Conservation (phyloP, 2,329 filamentous ascomycete species). For the Fusarium sp. region DNA sequence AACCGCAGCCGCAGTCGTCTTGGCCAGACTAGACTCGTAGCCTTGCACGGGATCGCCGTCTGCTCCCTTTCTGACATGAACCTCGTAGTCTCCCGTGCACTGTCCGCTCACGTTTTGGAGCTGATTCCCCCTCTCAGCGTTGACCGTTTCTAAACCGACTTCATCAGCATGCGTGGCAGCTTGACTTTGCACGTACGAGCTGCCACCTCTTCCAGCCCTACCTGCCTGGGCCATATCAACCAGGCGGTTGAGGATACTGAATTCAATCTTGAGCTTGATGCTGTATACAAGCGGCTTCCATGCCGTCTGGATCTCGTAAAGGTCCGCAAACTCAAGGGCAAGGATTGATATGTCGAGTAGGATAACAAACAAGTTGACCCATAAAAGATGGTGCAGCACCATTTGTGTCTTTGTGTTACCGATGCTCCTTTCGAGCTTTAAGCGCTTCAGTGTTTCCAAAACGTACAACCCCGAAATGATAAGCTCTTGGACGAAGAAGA, state of each 20-base stretch:
- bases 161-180: constrained; percentile 16
- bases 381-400: constrained; percentile 51
- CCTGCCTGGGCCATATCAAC: constrained; percentile 39
- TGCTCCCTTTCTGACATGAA: constrained; percentile 32
- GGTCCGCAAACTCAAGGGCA: constrained; percentile 53
- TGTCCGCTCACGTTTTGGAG: constrained; percentile 15
- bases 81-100: constrained; percentile 26
- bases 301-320: constrained; percentile 39
- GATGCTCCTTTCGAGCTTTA: constrained; percentile 52
- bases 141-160: constrained; percentile 34
- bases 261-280: constrained; percentile 52
- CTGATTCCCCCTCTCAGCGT: constrained; percentile 23
- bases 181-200: constrained; percentile 34
- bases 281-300: constrained; percentile 47
- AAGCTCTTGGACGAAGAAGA: constrained; percentile 65
- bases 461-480: constrained; percentile 64
- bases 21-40: constrained; percentile 21
- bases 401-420: constrained; percentile 23
- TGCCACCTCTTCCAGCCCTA: constrained; percentile 29
- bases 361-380: constrained; percentile 54
- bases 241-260: constrained; percentile 49
- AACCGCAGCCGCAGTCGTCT: constrained; percentile 34
- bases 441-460: constrained; percentile 58
- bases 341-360: constrained; percentile 49
- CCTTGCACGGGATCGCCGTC: not conserved